phyloP scores from a whole-genome alignment of 2,329 filamentous ascomycete genomes.

The Neofusicoccum parvum region DNA sequence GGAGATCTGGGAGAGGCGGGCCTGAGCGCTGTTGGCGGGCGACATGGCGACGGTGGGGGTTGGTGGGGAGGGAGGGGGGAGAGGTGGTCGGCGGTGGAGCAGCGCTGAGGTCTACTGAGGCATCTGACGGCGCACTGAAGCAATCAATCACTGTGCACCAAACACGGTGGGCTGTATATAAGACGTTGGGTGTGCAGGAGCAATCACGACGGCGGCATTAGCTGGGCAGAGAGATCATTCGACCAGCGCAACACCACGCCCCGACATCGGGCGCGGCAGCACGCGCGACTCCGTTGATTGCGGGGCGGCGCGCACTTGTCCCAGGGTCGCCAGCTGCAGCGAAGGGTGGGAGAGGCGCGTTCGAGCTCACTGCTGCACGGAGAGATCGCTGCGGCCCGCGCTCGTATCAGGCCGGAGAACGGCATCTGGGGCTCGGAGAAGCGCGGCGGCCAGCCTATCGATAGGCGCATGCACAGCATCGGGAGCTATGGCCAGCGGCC shows the following conservation, averaged over 20 bases:
- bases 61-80: background rate
- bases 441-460: constrained; percentile 8
- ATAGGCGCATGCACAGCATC: background rate
- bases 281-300: background rate
- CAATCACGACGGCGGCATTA: background rate
- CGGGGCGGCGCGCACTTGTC: background rate
- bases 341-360: background rate
- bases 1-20: constrained; percentile 2
- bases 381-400: constrained; percentile 11
- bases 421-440: constrained; percentile 16
- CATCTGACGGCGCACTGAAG: background rate
- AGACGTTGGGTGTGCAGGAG: background rate
- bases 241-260: background rate
- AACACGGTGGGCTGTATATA: background rate
- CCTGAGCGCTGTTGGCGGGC: background rate
- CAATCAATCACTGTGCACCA: too few relatives aligned
- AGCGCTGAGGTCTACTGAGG: background rate
- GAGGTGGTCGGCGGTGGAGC: background rate
- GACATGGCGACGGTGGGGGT: background rate
- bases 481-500: constrained; percentile 10
- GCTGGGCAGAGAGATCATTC: background rate
- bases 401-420: constrained; percentile 19
- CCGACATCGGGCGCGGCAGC: constrained; percentile 1
- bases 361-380: background rate
- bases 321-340: background rate